Evolutionary conservation across 306 rosid genomes (phyloP).

Genomic region (Cotoneaster glaucophyllus): DNA sequence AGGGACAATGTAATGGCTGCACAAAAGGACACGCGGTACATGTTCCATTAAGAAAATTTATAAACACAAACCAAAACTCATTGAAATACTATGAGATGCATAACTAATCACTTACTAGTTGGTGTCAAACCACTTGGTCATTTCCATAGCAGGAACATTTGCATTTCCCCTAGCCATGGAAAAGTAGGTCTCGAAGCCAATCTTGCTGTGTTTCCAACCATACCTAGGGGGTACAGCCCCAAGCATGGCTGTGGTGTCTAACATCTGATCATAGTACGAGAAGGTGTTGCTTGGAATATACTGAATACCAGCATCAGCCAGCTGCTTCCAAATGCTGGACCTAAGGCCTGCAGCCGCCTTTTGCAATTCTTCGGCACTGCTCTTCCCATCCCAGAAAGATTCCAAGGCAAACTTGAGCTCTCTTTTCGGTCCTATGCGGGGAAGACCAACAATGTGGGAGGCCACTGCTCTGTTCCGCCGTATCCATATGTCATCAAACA

Average conservation of each 20-base stretch:
- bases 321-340: conserved; percentile 74
- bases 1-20: conserved; percentile 87
- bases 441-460: conserved; percentile 83
- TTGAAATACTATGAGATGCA: background rate
- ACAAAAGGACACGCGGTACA: background rate
- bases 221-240: conserved; percentile 84
- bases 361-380: conserved; percentile 51
- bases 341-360: conserved; percentile 58
- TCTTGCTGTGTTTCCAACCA: conserved; percentile 62
- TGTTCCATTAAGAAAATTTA: background rate
- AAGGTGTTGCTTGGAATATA: conserved; percentile 80
- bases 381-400: conserved; percentile 89
- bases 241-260: conserved; percentile 79
- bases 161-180: conserved; percentile 91
- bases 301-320: conserved; percentile 60
- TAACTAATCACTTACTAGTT: conserved; percentile 45
- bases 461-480: conserved; percentile 50
- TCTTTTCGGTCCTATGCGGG: conserved; percentile 89
- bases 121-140: conserved; percentile 93
- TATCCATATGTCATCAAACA: background rate
- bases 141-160: conserved; percentile 74
- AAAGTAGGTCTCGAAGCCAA: conserved; percentile 66
- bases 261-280: conserved; percentile 78
- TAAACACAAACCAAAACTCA: conserved; percentile 4
- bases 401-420: conserved; percentile 73